Conservation (phyloP, 2,329 filamentous ascomycete genomes). For the Conoideocrella luteorostrata region DNA sequence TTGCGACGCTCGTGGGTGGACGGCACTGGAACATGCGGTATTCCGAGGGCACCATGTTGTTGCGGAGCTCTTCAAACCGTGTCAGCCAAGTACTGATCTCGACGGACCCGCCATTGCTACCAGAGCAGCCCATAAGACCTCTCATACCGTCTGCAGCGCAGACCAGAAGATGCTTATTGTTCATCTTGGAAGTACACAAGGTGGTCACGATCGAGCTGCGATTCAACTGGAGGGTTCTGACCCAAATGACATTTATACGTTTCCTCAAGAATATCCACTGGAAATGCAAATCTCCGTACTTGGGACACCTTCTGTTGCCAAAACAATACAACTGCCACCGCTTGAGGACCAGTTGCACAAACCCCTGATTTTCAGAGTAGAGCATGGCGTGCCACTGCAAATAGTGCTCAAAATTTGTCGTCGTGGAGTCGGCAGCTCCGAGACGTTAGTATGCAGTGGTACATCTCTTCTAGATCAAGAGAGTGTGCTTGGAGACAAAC, state of each 20-base stretch:
- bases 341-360: constrained; percentile 17
- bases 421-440: not conserved
- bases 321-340: constrained; percentile 17
- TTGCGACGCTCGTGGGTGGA: constrained; percentile 24
- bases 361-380: constrained; percentile 17
- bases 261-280: constrained; percentile 2
- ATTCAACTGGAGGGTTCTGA: constrained; percentile 1
- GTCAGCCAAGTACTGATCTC: not conserved
- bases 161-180: constrained; percentile 9
- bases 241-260: not conserved
- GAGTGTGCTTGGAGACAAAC: constrained; percentile 17
- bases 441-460: constrained; percentile 19
- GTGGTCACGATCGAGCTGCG: constrained; percentile 7
- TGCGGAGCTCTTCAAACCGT: constrained; percentile 12
- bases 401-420: constrained; percentile 18
- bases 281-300: constrained; percentile 11
- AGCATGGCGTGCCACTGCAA: constrained; percentile 6
- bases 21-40: constrained; percentile 26
- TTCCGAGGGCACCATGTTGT: constrained; percentile 26
- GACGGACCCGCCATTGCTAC: not conserved
- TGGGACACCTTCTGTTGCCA: constrained; percentile 1
- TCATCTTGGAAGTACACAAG: constrained; percentile 11
- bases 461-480: constrained; percentile 19
- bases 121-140: not conserved
- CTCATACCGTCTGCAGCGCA: not conserved